Evolutionary conservation across 148 eudicot genomes (phyloP), one percentile per base, ranked within the genome.

Genomic region (Tetragonia tetragonoides): DNA sequence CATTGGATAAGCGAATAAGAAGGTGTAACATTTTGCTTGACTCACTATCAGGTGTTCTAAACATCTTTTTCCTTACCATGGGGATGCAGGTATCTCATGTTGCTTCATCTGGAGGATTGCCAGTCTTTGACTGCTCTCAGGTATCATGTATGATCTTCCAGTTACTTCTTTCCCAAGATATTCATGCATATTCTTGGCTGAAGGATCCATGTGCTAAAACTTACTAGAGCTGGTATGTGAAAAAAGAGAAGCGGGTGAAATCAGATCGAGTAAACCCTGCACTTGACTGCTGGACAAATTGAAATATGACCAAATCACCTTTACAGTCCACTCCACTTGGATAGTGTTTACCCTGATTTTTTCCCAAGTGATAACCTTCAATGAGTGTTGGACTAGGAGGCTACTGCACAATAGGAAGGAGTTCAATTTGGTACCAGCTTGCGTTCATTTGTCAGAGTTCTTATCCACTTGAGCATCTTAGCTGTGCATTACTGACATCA

Each of bases 51-150:
- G 46, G 72, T 68, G 16, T 77, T 71, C 39, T 74, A 24, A 62
- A 10, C 51, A 42, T 68, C 12, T 34, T 23, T 21, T 69, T 51
- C 69, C 17, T 60, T 53, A 14, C 51, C 16, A 12, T 77, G 39
- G 69, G 47, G 66, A 83, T 86, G 83, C 85, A 95, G 98, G 85
- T 86, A 75, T 95, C 98, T 79, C 94, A 91, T 80, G 78, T 85
- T 85, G 94, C 91, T 76, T 85, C 96, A 73, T 68, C 73, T 11
- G 90, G 82, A 87, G 98, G 97, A 80, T 87, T 85, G 86, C 92
- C 94, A 28, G 39, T 95, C 54, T 78, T 67, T 72, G 98, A 95
- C 80, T 95, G 90, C 86, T 84, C 91, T 6, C 84, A 82, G 75
- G 83, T 92, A 77, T 83, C 96, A 24, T 88, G 98, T 95, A 90